These are phyloP conservation scores for Aspergillus sp. DNA, from an alignment of 2,329 filamentous ascomycete genomes.

Conservation along the genomic window DNA sequence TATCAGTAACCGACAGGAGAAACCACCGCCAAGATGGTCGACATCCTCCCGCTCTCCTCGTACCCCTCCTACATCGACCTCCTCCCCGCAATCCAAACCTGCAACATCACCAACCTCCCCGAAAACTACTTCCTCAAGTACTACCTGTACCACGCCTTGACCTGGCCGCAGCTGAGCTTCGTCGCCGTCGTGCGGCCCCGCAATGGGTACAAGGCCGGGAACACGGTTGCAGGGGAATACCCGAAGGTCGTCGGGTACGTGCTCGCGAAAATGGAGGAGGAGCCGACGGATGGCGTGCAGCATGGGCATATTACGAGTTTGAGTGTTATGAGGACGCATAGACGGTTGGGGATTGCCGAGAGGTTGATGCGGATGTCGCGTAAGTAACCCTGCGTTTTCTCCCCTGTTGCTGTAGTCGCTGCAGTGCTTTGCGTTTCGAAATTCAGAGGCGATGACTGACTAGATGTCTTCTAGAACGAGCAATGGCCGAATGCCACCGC, in stretches of 20 bases:
- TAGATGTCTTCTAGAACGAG: constrained; percentile 65
- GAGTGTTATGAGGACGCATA: constrained; percentile 94
- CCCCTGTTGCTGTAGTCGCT: not conserved
- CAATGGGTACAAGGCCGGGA: constrained; percentile 72
- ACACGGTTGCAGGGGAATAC: constrained; percentile 69
- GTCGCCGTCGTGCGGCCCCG: constrained; percentile 90
- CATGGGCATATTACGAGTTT: constrained; percentile 97
- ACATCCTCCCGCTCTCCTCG: constrained; percentile 53
- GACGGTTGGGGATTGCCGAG: constrained; percentile 88
- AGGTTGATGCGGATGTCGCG: constrained; percentile 96
- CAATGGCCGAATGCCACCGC: constrained; percentile 94
- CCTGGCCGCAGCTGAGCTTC: constrained; percentile 96
- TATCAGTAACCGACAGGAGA: not conserved
- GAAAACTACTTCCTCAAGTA: constrained; percentile 99
- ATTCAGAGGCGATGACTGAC: not conserved
- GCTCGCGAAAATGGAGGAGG: constrained; percentile 99
- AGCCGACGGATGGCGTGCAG: constrained; percentile 84
- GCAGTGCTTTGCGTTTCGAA: not conserved
- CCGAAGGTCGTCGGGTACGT: constrained; percentile 99
- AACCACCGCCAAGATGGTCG: constrained; percentile 47
- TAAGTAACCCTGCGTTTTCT: constrained; percentile 51
- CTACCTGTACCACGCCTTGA: constrained; percentile 98
- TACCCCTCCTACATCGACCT: constrained; percentile 74
- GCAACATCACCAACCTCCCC: constrained; percentile 97
- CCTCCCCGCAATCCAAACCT: constrained; percentile 87